Evolutionary conservation across 2,329 filamentous ascomycete species (phyloP).

Genomic region (Verticillium dahliae): DNA sequence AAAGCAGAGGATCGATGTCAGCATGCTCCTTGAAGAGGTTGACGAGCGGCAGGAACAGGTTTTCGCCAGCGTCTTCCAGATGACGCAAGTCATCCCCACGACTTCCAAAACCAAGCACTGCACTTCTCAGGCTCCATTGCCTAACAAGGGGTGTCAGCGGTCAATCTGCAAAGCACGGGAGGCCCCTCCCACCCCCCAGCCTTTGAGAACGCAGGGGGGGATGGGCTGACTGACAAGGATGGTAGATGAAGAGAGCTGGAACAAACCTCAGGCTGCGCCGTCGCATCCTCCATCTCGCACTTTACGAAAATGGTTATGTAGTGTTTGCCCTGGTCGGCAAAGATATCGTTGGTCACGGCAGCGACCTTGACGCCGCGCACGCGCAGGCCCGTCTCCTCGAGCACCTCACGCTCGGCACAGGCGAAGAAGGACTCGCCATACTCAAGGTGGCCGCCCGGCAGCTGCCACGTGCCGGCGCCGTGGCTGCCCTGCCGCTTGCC

Average conservation of each 20-base stretch:
- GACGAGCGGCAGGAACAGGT: conserved; percentile 25
- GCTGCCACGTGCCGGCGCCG: conserved; percentile 52
- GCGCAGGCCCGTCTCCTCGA: conserved; percentile 57
- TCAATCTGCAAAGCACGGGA: neutral
- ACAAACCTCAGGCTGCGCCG: conserved; percentile 46
- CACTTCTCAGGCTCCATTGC: conserved; percentile 44
- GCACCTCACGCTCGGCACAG: conserved; percentile 60
- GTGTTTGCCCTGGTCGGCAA: conserved; percentile 54
- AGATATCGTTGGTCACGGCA: conserved; percentile 62
- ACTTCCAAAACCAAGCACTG: conserved; percentile 40
- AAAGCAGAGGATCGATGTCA: conserved; percentile 13
- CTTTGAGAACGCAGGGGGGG: too few species aligned
- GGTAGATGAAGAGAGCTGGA: conserved; percentile 7
- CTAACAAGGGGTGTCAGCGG: conserved; percentile 9
- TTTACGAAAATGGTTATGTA: conserved; percentile 69
- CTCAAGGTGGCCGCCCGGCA: conserved; percentile 73
- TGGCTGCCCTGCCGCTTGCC: conserved; percentile 42
- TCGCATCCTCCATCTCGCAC: conserved; percentile 39
- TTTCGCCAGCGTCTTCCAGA: conserved; percentile 7
- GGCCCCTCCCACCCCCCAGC: neutral
- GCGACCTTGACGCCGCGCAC: conserved; percentile 47
- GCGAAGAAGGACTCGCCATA: conserved; percentile 54
- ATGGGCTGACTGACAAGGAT: neutral
- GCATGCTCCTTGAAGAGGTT: conserved; percentile 19
- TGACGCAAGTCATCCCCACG: conserved; percentile 33